Percentiles rank a stretch among this genome's conserved stretches.
phyloP scores from a whole-genome alignment of 495 filamentous ascomycete species.

The Amorphotheca resinae region DNA sequence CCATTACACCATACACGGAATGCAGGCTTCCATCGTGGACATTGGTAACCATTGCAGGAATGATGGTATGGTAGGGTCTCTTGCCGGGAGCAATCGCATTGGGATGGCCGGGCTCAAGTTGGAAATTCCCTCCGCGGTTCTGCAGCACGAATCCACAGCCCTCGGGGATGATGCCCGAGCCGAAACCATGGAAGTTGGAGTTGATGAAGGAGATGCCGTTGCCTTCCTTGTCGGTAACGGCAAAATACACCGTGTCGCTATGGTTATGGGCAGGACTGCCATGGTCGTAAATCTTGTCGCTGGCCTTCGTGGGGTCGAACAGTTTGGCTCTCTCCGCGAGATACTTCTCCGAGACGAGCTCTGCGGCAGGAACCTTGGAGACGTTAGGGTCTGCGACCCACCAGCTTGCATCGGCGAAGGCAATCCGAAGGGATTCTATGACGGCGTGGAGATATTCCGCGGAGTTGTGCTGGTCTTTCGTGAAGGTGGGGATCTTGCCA shows the following conservation, averaged over 20 bases:
- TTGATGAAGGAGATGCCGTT: slow-evolving; percentile 97
- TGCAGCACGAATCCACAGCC: slow-evolving; percentile 87
- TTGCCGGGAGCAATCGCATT: slow-evolving; percentile 74
- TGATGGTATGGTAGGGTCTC: slow-evolving; percentile 94
- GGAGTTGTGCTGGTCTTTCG: slow-evolving; percentile 58
- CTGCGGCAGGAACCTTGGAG: slow-evolving; percentile 47
- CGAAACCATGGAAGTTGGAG: slow-evolving; percentile 86
- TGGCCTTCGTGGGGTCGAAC: slow-evolving; percentile 48
- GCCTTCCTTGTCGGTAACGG: slow-evolving; percentile 62
- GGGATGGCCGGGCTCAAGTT: slow-evolving; percentile 51
- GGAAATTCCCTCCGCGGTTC: slow-evolving; percentile 84
- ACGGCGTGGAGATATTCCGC: slow-evolving; percentile 75
- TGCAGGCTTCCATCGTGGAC: slow-evolving; percentile 57
- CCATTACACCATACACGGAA: slow-evolving; percentile 90
- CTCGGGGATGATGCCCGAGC: slow-evolving; percentile 70
- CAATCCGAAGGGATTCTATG: slow-evolving; percentile 81
- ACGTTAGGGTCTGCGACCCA: slow-evolving; percentile 76
- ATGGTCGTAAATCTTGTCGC: slow-evolving; percentile 41
- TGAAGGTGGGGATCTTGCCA: slow-evolving; percentile 59
- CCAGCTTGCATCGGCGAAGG: slow-evolving; percentile 84
- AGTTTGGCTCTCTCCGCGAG: slow-evolving; percentile 56
- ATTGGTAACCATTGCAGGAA: slow-evolving; percentile 81
- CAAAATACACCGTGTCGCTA: slow-evolving; percentile 89
- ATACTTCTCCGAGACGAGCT: slow-evolving; percentile 48
- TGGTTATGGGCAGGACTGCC: slow-evolving; percentile 56